A percentile compares a stretch with the other conserved stretches of the same genome.
Evolutionary conservation across 257 asterid genomes (phyloP).

Genomic region (Nicotiana otophora): DNA sequence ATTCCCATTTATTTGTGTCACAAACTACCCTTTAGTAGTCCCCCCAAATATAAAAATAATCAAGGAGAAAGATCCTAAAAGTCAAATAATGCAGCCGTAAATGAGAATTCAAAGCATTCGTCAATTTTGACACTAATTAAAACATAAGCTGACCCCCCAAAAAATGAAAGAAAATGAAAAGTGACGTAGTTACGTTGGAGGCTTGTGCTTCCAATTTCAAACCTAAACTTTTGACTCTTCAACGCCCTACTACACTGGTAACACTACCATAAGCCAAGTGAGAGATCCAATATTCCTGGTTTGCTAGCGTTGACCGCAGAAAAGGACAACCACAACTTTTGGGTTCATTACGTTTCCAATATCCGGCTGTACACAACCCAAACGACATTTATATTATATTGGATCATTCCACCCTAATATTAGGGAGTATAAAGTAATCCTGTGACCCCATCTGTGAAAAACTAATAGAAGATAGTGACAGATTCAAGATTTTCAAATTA

Average conservation of each 20-base stretch:
- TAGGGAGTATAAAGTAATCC: too few relatives aligned
- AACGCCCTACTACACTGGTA: background rate
- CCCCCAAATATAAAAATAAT: too few relatives aligned
- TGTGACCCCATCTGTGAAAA: fast-evolving
- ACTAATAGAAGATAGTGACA: too few relatives aligned
- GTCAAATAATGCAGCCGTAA: background rate
- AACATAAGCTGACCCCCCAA: background rate
- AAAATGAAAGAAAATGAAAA: background rate
- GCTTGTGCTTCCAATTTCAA: background rate
- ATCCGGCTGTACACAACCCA: too few relatives aligned
- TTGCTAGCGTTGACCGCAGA: background rate
- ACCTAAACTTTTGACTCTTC: background rate
- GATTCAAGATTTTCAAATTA: too few relatives aligned
- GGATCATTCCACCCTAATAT: background rate
- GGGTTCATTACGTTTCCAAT: background rate
- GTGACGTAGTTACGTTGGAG: background rate
- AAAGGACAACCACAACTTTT: background rate
- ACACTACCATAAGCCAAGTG: background rate
- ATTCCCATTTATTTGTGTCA: too few relatives aligned
- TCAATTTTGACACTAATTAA: background rate
- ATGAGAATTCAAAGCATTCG: background rate
- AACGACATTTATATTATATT: too few relatives aligned
- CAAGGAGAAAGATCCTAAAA: background rate
- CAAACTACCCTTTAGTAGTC: too few relatives aligned
- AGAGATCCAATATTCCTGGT: background rate